Evolutionary conservation across 1,284 basidiomycete species (phyloP), one percentile per base, ranked within the genome.

Genomic region (Cutaneotrichosporon daszewskae): DNA sequence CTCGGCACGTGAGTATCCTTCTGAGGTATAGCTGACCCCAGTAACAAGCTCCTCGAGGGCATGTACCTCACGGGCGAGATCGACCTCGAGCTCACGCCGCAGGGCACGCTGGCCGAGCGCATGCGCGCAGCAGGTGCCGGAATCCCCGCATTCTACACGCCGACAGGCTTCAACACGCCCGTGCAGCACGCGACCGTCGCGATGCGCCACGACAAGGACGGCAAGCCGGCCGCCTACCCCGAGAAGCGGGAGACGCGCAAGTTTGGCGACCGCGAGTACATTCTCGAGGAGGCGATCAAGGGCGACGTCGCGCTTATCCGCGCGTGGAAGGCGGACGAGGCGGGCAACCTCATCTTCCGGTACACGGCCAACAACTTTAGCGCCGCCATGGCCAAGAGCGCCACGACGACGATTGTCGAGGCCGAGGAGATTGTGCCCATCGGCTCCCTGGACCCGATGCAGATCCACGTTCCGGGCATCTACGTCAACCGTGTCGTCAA

Each of bases 271-370:
- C 79, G 84, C 60, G 76, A 80, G 64, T 96, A 84, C 72, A 75
- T 97, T 26, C 76, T 96, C 60, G 92, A 98, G 71, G 81, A 85
- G 25, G 82, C 87, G 12, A 83, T 96, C 58, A 75, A 80, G 32
- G 90, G 86, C 23, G 88, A 91, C 67, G 81, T 90, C 43, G 92
- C 91, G 13, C 84, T 97, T 64, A 74, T 98, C 35, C 78, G 84
- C 46, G 94, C 90, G 3, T 95, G 90, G 90, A 96, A 94, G 72
- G 92, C 83, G 13, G 94, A 97, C 64, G 87, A 90, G 66, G 78
- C 82, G 24, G 87, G 85, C 2, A 89, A 90, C 68, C 83, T 81
- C 59, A 82, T 88, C 32, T 90, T 90, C 76, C 77, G 85, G 53
- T 92, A 89, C 67, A 80, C 88, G 5, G 83, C 89, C 29, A 83